Percentiles rank a stretch among this genome's conserved stretches.
These are phyloP conservation scores for Senna siamea DNA, from an alignment of 306 rosid genomes.

Conservation along the genomic window DNA sequence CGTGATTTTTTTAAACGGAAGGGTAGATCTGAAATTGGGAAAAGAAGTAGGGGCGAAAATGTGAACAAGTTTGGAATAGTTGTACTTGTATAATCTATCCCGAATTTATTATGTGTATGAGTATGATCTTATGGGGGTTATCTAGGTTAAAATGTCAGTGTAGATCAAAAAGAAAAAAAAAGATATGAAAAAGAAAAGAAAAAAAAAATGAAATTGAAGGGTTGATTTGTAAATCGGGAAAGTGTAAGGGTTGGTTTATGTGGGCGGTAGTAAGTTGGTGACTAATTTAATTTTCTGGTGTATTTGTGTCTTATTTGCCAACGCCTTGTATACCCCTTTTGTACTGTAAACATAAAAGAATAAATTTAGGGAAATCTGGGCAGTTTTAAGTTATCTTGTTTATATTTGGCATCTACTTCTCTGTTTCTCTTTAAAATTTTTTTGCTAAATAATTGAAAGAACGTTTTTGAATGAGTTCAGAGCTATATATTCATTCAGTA, in stretches of 20 bases:
- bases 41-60: slow-evolving; percentile 39
- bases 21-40: slow-evolving; percentile 50
- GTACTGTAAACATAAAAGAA: slow-evolving; percentile 47
- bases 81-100: neutral
- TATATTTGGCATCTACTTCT: no score
- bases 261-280: neutral
- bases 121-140: no score
- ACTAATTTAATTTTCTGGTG: neutral
- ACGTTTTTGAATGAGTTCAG: no score
- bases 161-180: neutral
- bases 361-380: slow-evolving; percentile 41
- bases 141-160: slow-evolving; percentile 40
- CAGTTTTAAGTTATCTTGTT: no score
- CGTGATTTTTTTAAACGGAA: slow-evolving; percentile 89
- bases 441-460: no score
- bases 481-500: no score
- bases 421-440: no score
- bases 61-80: slow-evolving; percentile 31
- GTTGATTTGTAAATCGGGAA: slow-evolving; percentile 42
- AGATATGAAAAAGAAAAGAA: neutral
- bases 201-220: slow-evolving; percentile 24
- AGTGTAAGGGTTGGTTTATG: slow-evolving; percentile 26
- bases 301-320: slow-evolving; percentile 6
- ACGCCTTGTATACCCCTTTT: slow-evolving; percentile 34
- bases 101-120: neutral